Evolutionary conservation across 108 stramenopile species (phyloP).

Genomic region (Conticribra guillardii): DNA sequence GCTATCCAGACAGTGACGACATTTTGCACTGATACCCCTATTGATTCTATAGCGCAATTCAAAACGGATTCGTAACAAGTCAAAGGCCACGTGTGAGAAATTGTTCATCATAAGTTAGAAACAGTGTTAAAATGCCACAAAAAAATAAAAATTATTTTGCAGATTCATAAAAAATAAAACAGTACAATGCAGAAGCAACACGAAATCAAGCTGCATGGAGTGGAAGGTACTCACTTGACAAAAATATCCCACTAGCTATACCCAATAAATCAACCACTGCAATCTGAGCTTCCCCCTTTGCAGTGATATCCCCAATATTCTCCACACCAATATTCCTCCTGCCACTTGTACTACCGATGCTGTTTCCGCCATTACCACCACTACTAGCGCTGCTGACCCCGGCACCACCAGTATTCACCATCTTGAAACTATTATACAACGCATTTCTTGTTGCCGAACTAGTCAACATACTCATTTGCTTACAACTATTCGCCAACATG

Average conservation of each 20-base stretch:
- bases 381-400: slow-evolving; percentile 4
- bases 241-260: slow-evolving; percentile 77
- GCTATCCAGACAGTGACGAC: slow-evolving; percentile 69
- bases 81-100: no score
- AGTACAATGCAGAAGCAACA: slow-evolving; percentile 2
- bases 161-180: not conserved
- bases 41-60: slow-evolving; percentile 22
- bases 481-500: slow-evolving; percentile 88
- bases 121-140: no score
- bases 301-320: slow-evolving; percentile 96
- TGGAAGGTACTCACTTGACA: slow-evolving; percentile 64
- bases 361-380: slow-evolving; percentile 6
- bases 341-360: slow-evolving; percentile 2
- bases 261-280: slow-evolving; percentile 93
- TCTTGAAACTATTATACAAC: slow-evolving; percentile 87
- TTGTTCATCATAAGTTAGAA: no score
- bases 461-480: slow-evolving; percentile 93
- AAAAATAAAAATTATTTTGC: not conserved
- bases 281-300: slow-evolving; percentile 96
- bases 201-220: no score
- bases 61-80: no score
- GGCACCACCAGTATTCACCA: slow-evolving; percentile 1
- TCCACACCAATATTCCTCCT: slow-evolving; percentile 64
- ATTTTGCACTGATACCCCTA: slow-evolving; percentile 62
- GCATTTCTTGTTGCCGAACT: slow-evolving; percentile 88